A percentile compares a stretch with the other conserved stretches of the same genome.
Conservation (phyloP, 2,329 filamentous ascomycete genomes). For the Sporothrix pseudoabietina region DNA sequence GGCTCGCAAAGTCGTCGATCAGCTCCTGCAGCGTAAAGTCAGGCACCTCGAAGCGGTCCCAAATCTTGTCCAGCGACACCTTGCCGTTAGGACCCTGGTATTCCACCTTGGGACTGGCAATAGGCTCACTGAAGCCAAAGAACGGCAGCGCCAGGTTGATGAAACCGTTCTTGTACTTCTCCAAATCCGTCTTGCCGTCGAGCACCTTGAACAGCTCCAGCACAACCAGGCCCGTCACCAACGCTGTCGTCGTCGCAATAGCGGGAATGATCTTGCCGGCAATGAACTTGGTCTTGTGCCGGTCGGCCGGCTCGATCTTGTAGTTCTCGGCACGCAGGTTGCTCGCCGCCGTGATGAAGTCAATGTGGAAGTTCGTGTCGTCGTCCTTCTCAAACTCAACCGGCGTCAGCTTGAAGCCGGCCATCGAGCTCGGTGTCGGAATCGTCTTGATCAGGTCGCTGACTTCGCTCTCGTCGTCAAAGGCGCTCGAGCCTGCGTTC, state of each 20-base stretch:
- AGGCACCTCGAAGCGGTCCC: conserved; percentile 92
- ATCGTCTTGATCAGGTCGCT: conserved; percentile 71
- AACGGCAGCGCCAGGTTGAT: conserved; percentile 95
- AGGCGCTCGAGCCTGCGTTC: conserved; percentile 61
- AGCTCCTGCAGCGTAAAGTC: conserved; percentile 85
- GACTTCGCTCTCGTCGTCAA: conserved; percentile 76
- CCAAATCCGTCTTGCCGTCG: conserved; percentile 92
- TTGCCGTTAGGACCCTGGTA: conserved; percentile 79
- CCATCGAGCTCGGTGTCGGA: conserved; percentile 76
- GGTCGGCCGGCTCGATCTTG: conserved; percentile 88
- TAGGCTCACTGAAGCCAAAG: conserved; percentile 97
- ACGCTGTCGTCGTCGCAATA: conserved; percentile 93
- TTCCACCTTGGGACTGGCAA: conserved; percentile 87
- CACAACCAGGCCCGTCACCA: conserved; percentile 91
- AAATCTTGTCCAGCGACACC: conserved; percentile 90
- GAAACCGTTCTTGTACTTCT: conserved; percentile 99
- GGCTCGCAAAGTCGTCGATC: conserved; percentile 75
- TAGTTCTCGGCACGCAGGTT: conserved; percentile 98
- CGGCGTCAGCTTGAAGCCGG: conserved; percentile 84
- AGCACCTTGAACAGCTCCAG: conserved; percentile 96
- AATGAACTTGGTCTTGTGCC: conserved; percentile 99
- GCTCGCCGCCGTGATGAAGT: conserved; percentile 97
- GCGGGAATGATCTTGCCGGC: conserved; percentile 99
- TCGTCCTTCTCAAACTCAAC: conserved; percentile 99
- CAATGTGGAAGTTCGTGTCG: conserved; percentile 96